phyloP scores from a whole-genome alignment of 2,329 filamentous ascomycete genomes.

The Sordariomycetes sp. region DNA sequence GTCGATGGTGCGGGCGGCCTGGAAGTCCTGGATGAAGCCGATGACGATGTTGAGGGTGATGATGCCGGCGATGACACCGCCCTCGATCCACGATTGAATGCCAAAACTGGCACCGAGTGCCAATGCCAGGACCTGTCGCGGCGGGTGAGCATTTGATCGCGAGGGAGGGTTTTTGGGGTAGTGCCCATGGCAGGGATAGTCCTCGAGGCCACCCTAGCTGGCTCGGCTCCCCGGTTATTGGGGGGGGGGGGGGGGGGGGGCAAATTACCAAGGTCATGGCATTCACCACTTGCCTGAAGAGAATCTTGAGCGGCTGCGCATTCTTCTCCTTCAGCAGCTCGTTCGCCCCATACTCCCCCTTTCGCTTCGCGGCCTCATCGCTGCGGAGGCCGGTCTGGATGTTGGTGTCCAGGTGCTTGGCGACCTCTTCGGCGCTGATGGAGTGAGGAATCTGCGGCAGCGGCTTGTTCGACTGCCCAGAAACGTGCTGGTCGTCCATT shows the following conservation, averaged over 20 bases:
- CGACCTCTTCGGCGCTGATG: constrained; percentile 31
- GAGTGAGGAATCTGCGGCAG: constrained; percentile 45
- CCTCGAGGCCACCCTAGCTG: too few species aligned
- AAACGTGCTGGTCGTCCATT: constrained; percentile 10
- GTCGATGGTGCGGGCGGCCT: constrained; percentile 26
- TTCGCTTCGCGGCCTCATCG: constrained; percentile 33
- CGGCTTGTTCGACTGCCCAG: constrained; percentile 18
- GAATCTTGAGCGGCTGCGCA: constrained; percentile 42
- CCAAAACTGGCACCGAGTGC: constrained; percentile 41
- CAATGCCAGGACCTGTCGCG: constrained; percentile 32
- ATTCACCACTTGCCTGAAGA: constrained; percentile 42
- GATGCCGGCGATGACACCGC: constrained; percentile 33
- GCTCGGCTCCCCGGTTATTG: too few species aligned
- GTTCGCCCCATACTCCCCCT: constrained; percentile 42
- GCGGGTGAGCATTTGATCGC: too few species aligned
- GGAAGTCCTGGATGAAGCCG: constrained; percentile 28
- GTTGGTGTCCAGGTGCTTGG: constrained; percentile 37
- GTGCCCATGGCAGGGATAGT: too few species aligned
- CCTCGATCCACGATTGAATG: constrained; percentile 37
- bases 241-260: too few species aligned
- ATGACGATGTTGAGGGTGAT: constrained; percentile 38
- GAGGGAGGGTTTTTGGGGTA: too few species aligned
- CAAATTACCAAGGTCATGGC: constrained; percentile 37
- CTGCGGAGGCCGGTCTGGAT: constrained; percentile 37
- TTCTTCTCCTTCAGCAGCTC: constrained; percentile 32